Evolutionary conservation across 495 filamentous ascomycete species (phyloP).

Genomic region (Rusavskia elegans): DNA sequence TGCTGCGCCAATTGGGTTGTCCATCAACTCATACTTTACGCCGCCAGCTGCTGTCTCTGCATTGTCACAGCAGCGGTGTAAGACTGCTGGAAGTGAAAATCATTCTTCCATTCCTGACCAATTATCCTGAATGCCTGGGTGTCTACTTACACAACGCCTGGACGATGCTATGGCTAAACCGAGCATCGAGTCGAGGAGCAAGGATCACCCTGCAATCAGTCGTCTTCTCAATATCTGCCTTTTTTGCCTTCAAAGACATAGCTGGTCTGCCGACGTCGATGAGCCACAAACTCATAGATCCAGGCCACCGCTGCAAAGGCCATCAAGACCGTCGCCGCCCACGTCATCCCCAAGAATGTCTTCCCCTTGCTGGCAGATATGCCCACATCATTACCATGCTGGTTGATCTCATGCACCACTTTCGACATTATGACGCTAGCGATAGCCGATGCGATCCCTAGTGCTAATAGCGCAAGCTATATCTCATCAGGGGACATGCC

Average conservation of each 20-base stretch:
- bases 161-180: too few species aligned
- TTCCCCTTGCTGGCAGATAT: conserved; percentile 35
- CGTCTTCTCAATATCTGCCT: not conserved
- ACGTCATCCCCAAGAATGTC: conserved; percentile 45
- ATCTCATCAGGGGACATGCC: not conserved
- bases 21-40: too few species aligned
- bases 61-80: too few species aligned
- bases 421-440: conserved; percentile 43
- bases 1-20: too few species aligned
- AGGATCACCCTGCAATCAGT: too few species aligned
- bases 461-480: conserved; percentile 29
- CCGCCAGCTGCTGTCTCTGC: too few species aligned
- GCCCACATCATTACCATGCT: conserved; percentile 36
- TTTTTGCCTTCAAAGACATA: conserved; percentile 1
- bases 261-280: conserved; percentile 1
- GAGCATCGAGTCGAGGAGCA: too few species aligned
- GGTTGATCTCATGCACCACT: conserved; percentile 39
- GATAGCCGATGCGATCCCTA: conserved; percentile 47
- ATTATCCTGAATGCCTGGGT: not conserved
- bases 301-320: conserved; percentile 25
- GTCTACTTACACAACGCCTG: not conserved
- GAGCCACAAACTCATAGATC: conserved; percentile 15
- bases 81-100: too few species aligned
- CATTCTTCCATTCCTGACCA: too few species aligned
- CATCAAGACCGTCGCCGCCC: conserved; percentile 37